Evolutionary conservation across 2,329 filamentous ascomycete genomes (phyloP).

Genomic region (Chrysoporthe cubensis): DNA sequence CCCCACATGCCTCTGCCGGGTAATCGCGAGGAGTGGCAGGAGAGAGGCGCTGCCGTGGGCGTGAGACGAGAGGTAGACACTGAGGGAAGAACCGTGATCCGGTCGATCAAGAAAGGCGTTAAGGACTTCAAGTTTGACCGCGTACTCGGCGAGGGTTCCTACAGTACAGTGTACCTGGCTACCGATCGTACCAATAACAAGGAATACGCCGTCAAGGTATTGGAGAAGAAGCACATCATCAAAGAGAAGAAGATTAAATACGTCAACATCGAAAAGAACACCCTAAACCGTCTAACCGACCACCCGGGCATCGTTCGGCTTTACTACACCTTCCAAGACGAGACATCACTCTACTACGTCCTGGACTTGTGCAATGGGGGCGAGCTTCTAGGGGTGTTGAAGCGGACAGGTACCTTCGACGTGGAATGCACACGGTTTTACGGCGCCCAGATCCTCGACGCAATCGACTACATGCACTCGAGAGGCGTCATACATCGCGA

Average conservation of each 20-base stretch:
- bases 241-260: conserved; percentile 99
- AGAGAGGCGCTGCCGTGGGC: conserved; percentile 86
- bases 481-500: conserved; percentile 96
- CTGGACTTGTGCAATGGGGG: conserved; percentile 91
- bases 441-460: conserved; percentile 91
- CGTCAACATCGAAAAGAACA: conserved; percentile 99
- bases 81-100: conserved; percentile 78
- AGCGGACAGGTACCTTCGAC: conserved; percentile 93
- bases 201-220: conserved; percentile 96
- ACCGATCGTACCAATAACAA: conserved; percentile 89
- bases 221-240: conserved; percentile 98
- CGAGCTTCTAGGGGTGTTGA: conserved; percentile 88
- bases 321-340: conserved; percentile 99
- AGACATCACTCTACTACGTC: conserved; percentile 94
- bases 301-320: conserved; percentile 95
- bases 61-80: conserved; percentile 83
- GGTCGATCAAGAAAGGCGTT: conserved; percentile 93
- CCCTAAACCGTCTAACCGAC: conserved; percentile 91
- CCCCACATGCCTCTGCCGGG: conserved; percentile 49
- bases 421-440: conserved; percentile 95
- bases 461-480: conserved; percentile 97
- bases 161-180: conserved; percentile 92
- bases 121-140: conserved; percentile 94
- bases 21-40: conserved; percentile 93
- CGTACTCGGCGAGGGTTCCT: conserved; percentile 92